Conservation (phyloP, 371 early-diverging fungal species). For the Parasitella parasitica region DNA sequence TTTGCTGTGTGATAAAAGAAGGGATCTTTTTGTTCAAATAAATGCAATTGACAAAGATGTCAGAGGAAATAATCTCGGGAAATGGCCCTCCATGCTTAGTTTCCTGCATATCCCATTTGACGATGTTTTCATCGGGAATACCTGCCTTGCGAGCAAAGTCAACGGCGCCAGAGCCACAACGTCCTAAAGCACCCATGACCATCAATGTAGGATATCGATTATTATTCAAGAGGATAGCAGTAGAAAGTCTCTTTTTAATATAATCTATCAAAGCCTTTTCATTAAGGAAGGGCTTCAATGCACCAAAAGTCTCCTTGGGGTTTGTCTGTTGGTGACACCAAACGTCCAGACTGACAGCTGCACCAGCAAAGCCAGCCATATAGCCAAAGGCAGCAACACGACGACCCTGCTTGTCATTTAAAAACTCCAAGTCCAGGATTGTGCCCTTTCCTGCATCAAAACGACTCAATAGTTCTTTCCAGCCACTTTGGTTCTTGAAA, state of each 20-base stretch:
- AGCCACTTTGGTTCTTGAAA: conserved; percentile 95
- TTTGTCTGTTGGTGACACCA: conserved; percentile 82
- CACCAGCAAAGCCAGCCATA: conserved; percentile 95
- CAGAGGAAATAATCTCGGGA: conserved; percentile 80
- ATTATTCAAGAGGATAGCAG: conserved; percentile 56
- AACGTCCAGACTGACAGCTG: conserved; percentile 88
- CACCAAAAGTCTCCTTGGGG: conserved; percentile 57
- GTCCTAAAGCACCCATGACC: conserved; percentile 97
- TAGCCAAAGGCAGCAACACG: conserved; percentile 98
- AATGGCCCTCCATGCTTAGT: conserved; percentile 95
- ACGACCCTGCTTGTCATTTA: conserved; percentile 75
- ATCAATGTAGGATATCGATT: conserved; percentile 80
- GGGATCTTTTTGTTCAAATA: conserved; percentile 90
- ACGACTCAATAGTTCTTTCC: conserved; percentile 84
- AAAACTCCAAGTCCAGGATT: conserved; percentile 92
- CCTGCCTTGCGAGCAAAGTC: conserved; percentile 85
- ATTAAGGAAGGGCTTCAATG: conserved; percentile 81
- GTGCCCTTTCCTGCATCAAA: conserved; percentile 88
- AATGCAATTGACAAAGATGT: conserved; percentile 98
- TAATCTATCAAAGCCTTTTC: conserved; percentile 76
- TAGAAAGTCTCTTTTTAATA: conserved; percentile 68
- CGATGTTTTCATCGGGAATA: conserved; percentile 84
- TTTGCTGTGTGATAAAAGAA: conserved; percentile 86
- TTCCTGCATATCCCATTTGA: conserved; percentile 95
- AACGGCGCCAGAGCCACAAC: conserved; percentile 91